phyloP scores from a whole-genome alignment of 768 basidiomycete genomes.

The Agaricus subrufescens region DNA sequence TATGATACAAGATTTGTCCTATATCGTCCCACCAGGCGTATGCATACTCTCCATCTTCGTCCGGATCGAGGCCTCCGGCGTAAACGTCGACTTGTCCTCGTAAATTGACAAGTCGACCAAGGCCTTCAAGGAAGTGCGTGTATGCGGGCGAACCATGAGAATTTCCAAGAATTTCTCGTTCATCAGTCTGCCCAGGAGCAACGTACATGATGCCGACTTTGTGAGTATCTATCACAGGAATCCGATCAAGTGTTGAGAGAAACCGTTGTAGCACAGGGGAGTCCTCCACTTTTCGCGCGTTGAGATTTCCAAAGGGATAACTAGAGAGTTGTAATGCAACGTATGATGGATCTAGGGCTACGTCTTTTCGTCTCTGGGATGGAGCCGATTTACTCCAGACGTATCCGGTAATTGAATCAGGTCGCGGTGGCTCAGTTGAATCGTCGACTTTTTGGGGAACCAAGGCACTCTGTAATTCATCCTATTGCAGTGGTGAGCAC shows the following conservation, averaged over 20 bases:
- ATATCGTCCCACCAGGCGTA: conserved; percentile 99
- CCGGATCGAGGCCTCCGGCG: conserved; percentile 86
- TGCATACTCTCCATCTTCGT: conserved; percentile 92
- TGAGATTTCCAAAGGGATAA: conserved; percentile 39
- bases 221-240: conserved; percentile 95
- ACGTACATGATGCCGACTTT: conserved; percentile 97
- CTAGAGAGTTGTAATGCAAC: conserved; percentile 84
- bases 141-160: conserved; percentile 93
- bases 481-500: conserved; percentile 15
- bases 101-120: conserved; percentile 84
- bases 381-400: conserved; percentile 87
- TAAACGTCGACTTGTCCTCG: conserved; percentile 91
- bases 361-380: conserved; percentile 84
- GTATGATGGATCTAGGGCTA: conserved; percentile 80
- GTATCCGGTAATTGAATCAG: conserved; percentile 78
- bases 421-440: conserved; percentile 30
- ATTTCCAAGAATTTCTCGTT: conserved; percentile 84
- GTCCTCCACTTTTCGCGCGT: conserved; percentile 45
- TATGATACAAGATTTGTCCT: conserved; percentile 90
- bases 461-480: conserved; percentile 23
- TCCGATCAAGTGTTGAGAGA: conserved; percentile 52
- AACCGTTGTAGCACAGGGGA: conserved; percentile 20
- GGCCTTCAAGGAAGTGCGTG: conserved; percentile 85
- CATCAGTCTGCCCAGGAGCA: conserved; percentile 82
- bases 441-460: conserved; percentile 13